phyloP scores from a whole-genome alignment of 768 basidiomycete species.

The Rhodotorula sphaerocarpa region DNA sequence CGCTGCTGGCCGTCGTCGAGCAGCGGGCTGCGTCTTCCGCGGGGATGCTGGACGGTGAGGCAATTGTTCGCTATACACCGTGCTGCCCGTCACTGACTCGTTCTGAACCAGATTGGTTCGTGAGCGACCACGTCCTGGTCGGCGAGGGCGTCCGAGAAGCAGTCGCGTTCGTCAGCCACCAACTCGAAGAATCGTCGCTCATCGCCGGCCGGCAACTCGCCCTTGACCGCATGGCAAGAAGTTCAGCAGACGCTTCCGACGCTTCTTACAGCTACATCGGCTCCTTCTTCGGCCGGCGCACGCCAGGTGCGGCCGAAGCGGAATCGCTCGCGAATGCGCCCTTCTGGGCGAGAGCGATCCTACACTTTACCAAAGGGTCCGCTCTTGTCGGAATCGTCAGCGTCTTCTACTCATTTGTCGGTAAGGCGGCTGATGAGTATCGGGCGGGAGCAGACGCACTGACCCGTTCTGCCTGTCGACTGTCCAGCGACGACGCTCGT shows the following conservation, averaged over 20 bases:
- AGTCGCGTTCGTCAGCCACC: slow-evolving; percentile 21
- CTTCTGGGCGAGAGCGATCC: not conserved
- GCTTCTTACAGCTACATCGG: not conserved
- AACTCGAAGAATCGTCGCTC: slow-evolving; percentile 6
- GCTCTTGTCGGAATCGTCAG: slow-evolving; percentile 9
- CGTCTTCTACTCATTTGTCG: slow-evolving; percentile 15
- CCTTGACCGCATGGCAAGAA: not conserved
- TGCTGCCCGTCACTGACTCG: no score
- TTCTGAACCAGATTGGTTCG: slow-evolving; percentile 11
- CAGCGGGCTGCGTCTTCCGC: not conserved
- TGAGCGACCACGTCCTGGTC: slow-evolving; percentile 25
- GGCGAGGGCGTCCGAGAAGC: slow-evolving; percentile 31
- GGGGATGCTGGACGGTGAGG: slow-evolving; percentile 5
- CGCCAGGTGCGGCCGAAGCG: not conserved
- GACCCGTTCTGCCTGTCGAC: no score
- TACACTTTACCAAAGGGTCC: slow-evolving; percentile 20
- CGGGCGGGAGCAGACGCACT: no score
- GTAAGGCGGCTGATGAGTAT: no score
- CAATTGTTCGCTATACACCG: no score
- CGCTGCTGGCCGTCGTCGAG: slow-evolving; percentile 20
- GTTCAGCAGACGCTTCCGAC: not conserved
- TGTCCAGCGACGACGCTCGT: slow-evolving; percentile 4
- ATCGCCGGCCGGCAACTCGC: not conserved
- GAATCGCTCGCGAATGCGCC: no score
- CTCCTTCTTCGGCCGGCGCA: not conserved